These are phyloP conservation scores for Angophora floribunda DNA, from an alignment of 345 rosid genomes.

Conservation along the genomic window DNA sequence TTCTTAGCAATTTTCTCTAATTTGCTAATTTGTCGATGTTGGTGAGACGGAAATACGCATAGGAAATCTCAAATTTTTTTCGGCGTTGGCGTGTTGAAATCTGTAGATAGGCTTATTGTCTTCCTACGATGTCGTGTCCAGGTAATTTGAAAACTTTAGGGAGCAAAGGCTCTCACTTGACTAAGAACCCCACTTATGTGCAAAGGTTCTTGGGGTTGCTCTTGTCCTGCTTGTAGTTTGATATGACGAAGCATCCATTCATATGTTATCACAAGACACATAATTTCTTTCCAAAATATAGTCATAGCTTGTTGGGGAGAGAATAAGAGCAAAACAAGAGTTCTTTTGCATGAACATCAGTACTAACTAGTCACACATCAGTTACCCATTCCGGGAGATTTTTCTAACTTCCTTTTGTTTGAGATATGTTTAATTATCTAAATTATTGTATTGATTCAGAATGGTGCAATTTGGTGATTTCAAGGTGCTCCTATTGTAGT, in stretches of 20 bases:
- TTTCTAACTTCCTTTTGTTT: not conserved
- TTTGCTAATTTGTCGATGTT: too few species aligned
- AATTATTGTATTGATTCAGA: not conserved
- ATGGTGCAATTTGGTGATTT: not conserved
- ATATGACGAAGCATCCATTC: not conserved
- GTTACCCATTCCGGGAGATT: not conserved
- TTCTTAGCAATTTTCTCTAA: too few species aligned
- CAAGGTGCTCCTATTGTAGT: not conserved
- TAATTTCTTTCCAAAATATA: not conserved
- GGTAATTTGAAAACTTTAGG: too few species aligned
- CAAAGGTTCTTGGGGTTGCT: not conserved
- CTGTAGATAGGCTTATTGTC: too few species aligned
- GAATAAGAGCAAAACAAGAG: not conserved
- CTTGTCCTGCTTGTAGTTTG: not conserved
- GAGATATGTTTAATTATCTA: accelerated
- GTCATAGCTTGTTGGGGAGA: not conserved
- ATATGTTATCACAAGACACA: not conserved
- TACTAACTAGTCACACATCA: not conserved
- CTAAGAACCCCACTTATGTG: too few species aligned
- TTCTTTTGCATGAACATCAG: not conserved
- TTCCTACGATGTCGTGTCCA: too few species aligned
- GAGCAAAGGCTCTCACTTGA: too few species aligned
- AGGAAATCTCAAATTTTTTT: too few species aligned
- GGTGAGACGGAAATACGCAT: too few species aligned
- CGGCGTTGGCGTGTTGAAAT: too few species aligned